Percentiles rank a stretch among this genome's conserved stretches.
These are phyloP conservation scores for Suhomyces atakaporum DNA, from an alignment of 1,139 yeast genomes.

Conservation along the genomic window DNA sequence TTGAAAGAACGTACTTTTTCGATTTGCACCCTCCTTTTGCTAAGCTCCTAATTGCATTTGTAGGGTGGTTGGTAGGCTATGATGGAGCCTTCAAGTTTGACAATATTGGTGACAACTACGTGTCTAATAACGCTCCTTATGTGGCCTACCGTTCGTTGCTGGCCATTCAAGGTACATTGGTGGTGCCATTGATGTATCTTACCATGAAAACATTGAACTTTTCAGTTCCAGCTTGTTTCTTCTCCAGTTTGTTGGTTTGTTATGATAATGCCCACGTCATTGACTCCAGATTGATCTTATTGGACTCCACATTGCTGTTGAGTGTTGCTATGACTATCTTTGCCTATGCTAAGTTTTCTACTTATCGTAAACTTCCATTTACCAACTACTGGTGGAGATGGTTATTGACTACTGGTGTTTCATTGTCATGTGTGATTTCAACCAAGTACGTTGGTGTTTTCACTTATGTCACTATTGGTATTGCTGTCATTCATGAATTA, in stretches of 20 bases:
- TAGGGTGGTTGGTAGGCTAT: slow-evolving; percentile 87
- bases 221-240: slow-evolving; percentile 72
- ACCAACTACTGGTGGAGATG: slow-evolving; percentile 80
- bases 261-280: slow-evolving; percentile 90
- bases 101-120: slow-evolving; percentile 82
- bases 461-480: slow-evolving; percentile 84
- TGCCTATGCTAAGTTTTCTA: slow-evolving; percentile 77
- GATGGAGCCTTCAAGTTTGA: slow-evolving; percentile 91
- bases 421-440: slow-evolving; percentile 86
- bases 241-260: slow-evolving; percentile 79
- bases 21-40: slow-evolving; percentile 99
- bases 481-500: slow-evolving; percentile 80
- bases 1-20: slow-evolving; percentile 83
- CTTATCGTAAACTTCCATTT: slow-evolving; percentile 69
- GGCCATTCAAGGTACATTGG: slow-evolving; percentile 79
- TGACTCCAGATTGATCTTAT: slow-evolving; percentile 84
- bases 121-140: slow-evolving; percentile 78
- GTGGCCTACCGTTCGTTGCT: slow-evolving; percentile 80
- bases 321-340: slow-evolving; percentile 80
- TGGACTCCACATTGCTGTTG: slow-evolving; percentile 86
- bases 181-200: slow-evolving; percentile 78
- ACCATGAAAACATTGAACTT: slow-evolving; percentile 85
- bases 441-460: slow-evolving; percentile 95
- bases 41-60: slow-evolving; percentile 84
- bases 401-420: slow-evolving; percentile 79